A percentile compares a stretch with the other conserved stretches of the same genome.
Conservation (phyloP, 2,329 filamentous ascomycete species). For the Nothophaeocryptopus gaeumannii region DNA sequence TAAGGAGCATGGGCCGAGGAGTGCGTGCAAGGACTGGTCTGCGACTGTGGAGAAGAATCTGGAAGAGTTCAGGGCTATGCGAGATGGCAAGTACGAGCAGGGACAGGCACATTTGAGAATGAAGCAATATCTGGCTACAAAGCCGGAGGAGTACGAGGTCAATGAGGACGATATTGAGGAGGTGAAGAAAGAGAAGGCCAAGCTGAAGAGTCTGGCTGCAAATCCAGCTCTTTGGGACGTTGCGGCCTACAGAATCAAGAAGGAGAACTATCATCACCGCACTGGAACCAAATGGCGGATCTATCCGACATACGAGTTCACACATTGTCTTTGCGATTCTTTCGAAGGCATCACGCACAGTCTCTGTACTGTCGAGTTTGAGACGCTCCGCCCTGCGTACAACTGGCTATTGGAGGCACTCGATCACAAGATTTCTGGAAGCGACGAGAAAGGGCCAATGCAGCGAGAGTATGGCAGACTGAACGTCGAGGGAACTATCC, state of each 20-base stretch:
- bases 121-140: slow-evolving; percentile 74
- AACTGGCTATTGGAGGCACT: slow-evolving; percentile 84
- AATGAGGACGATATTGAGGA: slow-evolving; percentile 32
- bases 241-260: slow-evolving; percentile 80
- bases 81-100: slow-evolving; percentile 83
- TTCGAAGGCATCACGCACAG: slow-evolving; percentile 91
- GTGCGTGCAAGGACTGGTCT: slow-evolving; percentile 75
- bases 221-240: slow-evolving; percentile 98
- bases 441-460: slow-evolving; percentile 64
- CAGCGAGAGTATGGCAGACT: slow-evolving; percentile 82
- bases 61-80: slow-evolving; percentile 82
- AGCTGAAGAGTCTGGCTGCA: slow-evolving; percentile 51
- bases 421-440: slow-evolving; percentile 69
- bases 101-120: slow-evolving; percentile 83
- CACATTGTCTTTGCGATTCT: slow-evolving; percentile 83
- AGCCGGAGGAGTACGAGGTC: slow-evolving; percentile 35
- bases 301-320: slow-evolving; percentile 91
- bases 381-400: slow-evolving; percentile 79
- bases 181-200: slow-evolving; percentile 34
- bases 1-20: slow-evolving; percentile 65
- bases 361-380: slow-evolving; percentile 90
- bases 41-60: slow-evolving; percentile 74
- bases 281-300: slow-evolving; percentile 85
- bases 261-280: slow-evolving; percentile 69
- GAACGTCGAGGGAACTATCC: slow-evolving; percentile 78